These are phyloP conservation scores for Lotmaria passim DNA, from an alignment of 208 protist species.

Conservation along the genomic window DNA sequence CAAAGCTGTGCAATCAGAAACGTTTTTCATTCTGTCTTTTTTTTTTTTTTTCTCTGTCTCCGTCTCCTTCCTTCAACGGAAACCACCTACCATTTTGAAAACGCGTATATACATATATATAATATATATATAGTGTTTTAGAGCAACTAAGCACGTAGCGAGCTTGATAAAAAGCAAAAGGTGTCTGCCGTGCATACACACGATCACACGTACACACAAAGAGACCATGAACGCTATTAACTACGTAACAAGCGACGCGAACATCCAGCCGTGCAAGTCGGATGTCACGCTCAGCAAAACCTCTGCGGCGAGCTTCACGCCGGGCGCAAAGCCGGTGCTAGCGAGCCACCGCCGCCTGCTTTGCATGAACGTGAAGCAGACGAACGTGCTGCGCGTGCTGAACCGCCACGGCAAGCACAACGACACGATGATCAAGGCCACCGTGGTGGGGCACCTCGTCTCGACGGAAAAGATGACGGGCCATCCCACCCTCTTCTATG, in stretches of 20 bases:
- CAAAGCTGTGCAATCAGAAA: too few relatives aligned
- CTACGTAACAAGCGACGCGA: slow-evolving; percentile 58
- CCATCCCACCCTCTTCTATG: slow-evolving; percentile 74
- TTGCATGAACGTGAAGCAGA: slow-evolving; percentile 84
- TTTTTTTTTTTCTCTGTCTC: too few relatives aligned
- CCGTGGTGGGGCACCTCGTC: slow-evolving; percentile 56
- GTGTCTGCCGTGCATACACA: not conserved
- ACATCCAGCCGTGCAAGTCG: slow-evolving; percentile 65
- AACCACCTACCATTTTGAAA: too few relatives aligned
- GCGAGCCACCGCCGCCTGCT: slow-evolving; percentile 71
- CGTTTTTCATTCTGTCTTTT: too few relatives aligned
- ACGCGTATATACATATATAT: too few relatives aligned
- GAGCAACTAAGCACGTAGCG: too few relatives aligned
- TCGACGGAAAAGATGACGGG: slow-evolving; percentile 59
- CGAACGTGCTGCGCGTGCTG: slow-evolving; percentile 82
- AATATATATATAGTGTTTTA: too few relatives aligned
- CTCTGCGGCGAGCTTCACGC: slow-evolving; percentile 57
- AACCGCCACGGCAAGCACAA: slow-evolving; percentile 73
- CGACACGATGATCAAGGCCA: slow-evolving; percentile 56
- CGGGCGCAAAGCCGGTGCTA: slow-evolving; percentile 51
- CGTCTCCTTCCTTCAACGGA: too few relatives aligned
- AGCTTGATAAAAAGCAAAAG: too few relatives aligned
- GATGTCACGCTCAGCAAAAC: slow-evolving; percentile 76
- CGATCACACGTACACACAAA: slow-evolving; percentile 3
- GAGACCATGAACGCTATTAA: slow-evolving; percentile 71